A percentile compares a stretch with the other conserved stretches of the same genome.
Conservation (phyloP, 176 grass and related monocot species). For the Canna indica region DNA sequence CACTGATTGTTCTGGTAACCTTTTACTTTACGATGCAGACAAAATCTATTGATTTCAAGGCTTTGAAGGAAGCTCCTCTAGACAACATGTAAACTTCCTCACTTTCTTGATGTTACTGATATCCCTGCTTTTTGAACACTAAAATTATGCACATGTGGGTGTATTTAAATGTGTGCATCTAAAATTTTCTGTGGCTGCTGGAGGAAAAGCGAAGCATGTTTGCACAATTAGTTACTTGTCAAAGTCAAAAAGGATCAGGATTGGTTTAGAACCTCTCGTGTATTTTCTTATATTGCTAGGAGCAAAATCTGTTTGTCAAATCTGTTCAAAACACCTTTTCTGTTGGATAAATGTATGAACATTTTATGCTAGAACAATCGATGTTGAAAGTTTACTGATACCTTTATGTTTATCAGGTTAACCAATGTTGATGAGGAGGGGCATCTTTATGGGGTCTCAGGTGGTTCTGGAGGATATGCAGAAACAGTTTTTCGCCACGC, state of each 20-base stretch:
- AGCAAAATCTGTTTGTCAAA: neutral
- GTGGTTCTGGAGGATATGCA: constrained; percentile 87
- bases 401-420: constrained; percentile 34
- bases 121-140: neutral
- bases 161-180: neutral
- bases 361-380: neutral
- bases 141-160: neutral
- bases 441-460: constrained; percentile 75
- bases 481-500: constrained; percentile 81
- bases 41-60: constrained; percentile 70
- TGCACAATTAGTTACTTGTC: neutral
- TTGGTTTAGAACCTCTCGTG: neutral
- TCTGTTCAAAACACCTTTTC: neutral
- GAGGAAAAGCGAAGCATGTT: neutral
- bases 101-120: neutral
- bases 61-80: constrained; percentile 72
- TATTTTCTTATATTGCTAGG: neutral
- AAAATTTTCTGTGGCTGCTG: neutral
- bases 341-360: neutral
- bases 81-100: constrained; percentile 54
- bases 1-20: constrained; percentile 2
- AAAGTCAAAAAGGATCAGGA: neutral
- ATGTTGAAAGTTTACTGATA: neutral
- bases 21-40: constrained; percentile 42
- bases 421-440: constrained; percentile 80